Conservation (phyloP, 768 basidiomycete genomes). For the Psilocybe cubensis region DNA sequence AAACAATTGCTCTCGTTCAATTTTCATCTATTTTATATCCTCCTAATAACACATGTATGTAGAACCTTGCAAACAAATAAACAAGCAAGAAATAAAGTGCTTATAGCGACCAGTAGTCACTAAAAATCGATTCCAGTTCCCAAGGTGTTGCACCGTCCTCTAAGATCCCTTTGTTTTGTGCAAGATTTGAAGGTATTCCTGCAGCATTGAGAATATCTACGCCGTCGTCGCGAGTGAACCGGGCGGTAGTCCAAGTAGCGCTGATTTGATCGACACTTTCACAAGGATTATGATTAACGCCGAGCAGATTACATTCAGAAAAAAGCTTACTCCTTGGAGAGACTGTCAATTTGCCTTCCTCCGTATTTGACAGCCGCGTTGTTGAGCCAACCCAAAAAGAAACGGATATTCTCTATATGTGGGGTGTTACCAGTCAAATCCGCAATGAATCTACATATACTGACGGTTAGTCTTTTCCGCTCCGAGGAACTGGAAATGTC, state of each 20-base stretch:
- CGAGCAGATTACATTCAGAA: not conserved
- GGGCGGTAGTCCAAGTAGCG: slow-evolving; percentile 16
- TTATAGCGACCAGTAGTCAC: slow-evolving; percentile 19
- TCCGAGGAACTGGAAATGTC: slow-evolving; percentile 39
- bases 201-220: slow-evolving; percentile 8
- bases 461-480: slow-evolving; percentile 29
- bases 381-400: slow-evolving; percentile 44
- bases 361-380: slow-evolving; percentile 41
- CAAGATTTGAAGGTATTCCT: not conserved
- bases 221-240: not conserved
- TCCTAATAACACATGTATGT: not conserved
- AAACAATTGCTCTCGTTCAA: slow-evolving; percentile 1
- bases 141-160: slow-evolving; percentile 14
- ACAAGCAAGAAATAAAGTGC: too few species aligned
- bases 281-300: not conserved
- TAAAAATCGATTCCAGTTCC: slow-evolving; percentile 17
- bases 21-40: not conserved
- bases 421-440: not conserved
- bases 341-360: slow-evolving; percentile 33
- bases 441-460: slow-evolving; percentile 1
- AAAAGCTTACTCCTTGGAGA: slow-evolving; percentile 18
- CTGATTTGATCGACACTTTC: slow-evolving; percentile 14
- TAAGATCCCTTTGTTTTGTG: too few species aligned
- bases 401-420: slow-evolving; percentile 29
- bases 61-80: too few species aligned